Evolutionary conservation across 1,284 basidiomycete species (phyloP).

Genomic region (Irpex rosettiformis): DNA sequence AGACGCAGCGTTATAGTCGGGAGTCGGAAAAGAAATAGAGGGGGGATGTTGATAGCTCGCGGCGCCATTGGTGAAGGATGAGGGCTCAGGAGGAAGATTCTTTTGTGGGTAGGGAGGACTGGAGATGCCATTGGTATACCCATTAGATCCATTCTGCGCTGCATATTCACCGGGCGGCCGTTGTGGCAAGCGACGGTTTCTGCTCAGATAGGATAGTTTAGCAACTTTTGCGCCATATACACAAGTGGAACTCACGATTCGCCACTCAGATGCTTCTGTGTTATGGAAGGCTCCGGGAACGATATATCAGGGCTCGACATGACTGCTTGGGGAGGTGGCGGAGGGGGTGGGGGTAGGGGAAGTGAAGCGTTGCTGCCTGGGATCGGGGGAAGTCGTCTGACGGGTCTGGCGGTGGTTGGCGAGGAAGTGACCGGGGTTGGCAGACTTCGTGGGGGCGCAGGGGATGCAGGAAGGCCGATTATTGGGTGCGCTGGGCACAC

Average conservation of each 20-base stretch:
- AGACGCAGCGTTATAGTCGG: conserved; percentile 20
- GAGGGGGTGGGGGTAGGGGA: conserved; percentile 24
- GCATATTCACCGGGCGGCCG: background rate
- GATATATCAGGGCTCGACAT: conserved; percentile 25
- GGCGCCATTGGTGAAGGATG: background rate
- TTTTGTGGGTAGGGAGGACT: conserved; percentile 6
- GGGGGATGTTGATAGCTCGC: conserved; percentile 7
- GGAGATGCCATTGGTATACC: conserved; percentile 5
- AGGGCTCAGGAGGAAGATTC: conserved; percentile 11
- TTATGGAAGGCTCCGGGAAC: conserved; percentile 12
- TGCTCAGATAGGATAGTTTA: background rate
- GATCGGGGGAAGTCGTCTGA: conserved; percentile 28
- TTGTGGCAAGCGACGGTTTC: conserved; percentile 10
- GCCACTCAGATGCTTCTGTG: conserved; percentile 20
- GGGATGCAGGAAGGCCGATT: conserved; percentile 26
- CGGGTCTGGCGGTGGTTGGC: conserved; percentile 22
- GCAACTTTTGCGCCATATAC: background rate
- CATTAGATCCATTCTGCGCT: conserved; percentile 3
- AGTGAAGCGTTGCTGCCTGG: conserved; percentile 21
- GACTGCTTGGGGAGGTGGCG: conserved; percentile 15
- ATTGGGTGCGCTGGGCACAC: conserved; percentile 17
- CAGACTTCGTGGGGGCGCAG: conserved; percentile 17
- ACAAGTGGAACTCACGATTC: conserved; percentile 22
- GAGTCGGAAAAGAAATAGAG: conserved; percentile 23
- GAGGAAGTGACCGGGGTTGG: conserved; percentile 21